Evolutionary conservation across 2,329 filamentous ascomycete genomes (phyloP), one percentile per base, ranked within the genome.

Genomic region (Fulvia fulva): DNA sequence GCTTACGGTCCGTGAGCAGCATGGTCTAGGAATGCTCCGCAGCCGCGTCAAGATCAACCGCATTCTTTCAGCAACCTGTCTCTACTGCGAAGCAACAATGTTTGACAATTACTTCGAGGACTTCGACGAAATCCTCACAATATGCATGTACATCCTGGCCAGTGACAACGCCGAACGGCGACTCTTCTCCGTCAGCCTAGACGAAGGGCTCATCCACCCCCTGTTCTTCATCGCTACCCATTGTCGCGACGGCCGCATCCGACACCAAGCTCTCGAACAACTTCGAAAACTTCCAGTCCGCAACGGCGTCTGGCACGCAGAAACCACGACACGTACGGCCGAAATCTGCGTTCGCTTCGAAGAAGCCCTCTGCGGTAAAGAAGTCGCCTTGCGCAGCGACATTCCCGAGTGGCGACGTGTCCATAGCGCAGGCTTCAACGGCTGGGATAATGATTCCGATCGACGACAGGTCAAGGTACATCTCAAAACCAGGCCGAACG

Each of bases 341-440:
- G 60, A 67, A 34, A 56, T 65, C 22, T 63, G 60, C 45, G 60
- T 70, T 11, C 37, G 53, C 11, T 63, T 65, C 32, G 69, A 71
- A 51, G 69, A 71, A 55, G 41, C 46, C 1, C 34, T 51, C 12
- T 65, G 62, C 53, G 63, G 58, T n/a, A 61, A 53, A 45, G 53
- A 56, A 6, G 45, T 61, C 16, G 54, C 65, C 7, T 32, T 56
- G 4, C 68, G 66, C 51, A 56, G 60, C 30, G 69, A 71, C 30
- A 67, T 71, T 14, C 68, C 68, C 21, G 69, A 71, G 28, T 70
- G 68, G 68, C 61, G 64, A 26, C 63, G 69, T 6, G 57, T 71
- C 2, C 66, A 70, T 50, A 60, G 56, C 12, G 58, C 64, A 11
- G 62, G 58, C 8, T 55, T 70, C 32, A 65, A 69, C 41, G 61